Conservation (phyloP, 129 eudicot genomes). For the Helianthus tuberosus region DNA sequence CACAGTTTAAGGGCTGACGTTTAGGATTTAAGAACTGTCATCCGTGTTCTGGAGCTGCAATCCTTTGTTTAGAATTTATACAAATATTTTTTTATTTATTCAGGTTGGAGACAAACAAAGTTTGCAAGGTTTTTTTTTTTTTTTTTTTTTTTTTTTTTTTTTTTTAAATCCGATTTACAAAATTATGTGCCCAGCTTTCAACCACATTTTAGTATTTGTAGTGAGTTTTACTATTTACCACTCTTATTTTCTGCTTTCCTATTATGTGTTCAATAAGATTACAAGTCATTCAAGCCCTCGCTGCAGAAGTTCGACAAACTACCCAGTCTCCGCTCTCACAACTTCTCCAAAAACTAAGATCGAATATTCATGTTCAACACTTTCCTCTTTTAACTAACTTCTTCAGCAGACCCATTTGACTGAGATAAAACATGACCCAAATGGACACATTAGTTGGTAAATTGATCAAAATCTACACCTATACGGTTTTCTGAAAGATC, state of each 20-base stretch:
- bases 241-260: conserved; percentile 7
- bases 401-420: not conserved
- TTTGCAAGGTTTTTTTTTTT: too few relatives aligned
- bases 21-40: too few relatives aligned
- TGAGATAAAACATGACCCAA: not conserved
- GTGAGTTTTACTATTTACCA: too few relatives aligned
- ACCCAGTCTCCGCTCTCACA: conserved; percentile 93
- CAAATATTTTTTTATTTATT: too few relatives aligned
- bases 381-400: not conserved
- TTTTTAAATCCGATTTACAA: too few relatives aligned
- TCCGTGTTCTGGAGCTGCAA: too few relatives aligned
- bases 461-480: not conserved
- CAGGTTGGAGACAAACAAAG: too few relatives aligned
- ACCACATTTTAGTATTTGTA: too few relatives aligned
- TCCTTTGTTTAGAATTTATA: too few relatives aligned
- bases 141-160: too few relatives aligned
- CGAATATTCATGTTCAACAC: conserved; percentile 72
- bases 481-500: conserved; percentile 15
- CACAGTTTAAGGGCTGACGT: too few relatives aligned
- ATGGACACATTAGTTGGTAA: not conserved
- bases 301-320: conserved; percentile 83
- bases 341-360: conserved; percentile 94
- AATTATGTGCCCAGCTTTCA: too few relatives aligned
- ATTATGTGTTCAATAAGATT: conserved; percentile 40
- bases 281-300: conserved; percentile 88